Percentiles rank a stretch among this genome's conserved stretches.
These are phyloP conservation scores for Coemansia sp. DNA, from an alignment of 192 early-diverging fungal genomes.

Conservation along the genomic window DNA sequence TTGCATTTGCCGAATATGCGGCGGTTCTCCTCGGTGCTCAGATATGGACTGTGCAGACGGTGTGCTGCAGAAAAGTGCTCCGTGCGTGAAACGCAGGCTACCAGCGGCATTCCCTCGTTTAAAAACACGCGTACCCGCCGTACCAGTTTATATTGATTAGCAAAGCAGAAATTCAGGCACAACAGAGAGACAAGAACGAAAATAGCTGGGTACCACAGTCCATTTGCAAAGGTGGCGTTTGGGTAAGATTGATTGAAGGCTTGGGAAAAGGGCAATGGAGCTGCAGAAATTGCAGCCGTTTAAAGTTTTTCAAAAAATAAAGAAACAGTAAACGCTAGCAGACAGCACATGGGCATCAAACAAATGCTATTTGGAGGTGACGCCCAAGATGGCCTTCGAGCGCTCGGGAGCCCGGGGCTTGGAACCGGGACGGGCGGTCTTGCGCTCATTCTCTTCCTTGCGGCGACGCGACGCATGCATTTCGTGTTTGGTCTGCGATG, in stretches of 20 bases:
- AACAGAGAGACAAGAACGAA: no score
- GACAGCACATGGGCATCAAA: no score
- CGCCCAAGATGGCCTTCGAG: constrained; percentile 67
- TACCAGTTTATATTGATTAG: no score
- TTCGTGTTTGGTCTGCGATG: constrained; percentile 74
- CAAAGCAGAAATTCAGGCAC: no score
- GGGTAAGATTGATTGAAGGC: no score
- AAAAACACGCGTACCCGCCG: background rate
- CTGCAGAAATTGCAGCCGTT: no score
- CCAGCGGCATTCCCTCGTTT: constrained; percentile 33
- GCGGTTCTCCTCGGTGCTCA: constrained; percentile 72
- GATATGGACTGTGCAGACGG: constrained; percentile 72
- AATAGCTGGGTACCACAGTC: no score
- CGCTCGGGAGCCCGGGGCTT: constrained; percentile 67
- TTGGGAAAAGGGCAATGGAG: background rate
- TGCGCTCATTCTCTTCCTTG: constrained; percentile 91
- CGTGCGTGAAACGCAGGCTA: constrained; percentile 71
- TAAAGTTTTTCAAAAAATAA: no score
- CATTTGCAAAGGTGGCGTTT: no score
- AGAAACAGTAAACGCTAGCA: no score
- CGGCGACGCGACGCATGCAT: constrained; percentile 77
- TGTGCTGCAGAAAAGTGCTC: constrained; percentile 89
- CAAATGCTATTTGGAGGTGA: constrained; percentile 42
- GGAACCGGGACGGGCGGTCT: constrained; percentile 67
- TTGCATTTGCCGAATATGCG: constrained; percentile 88